Evolutionary conservation across 306 rosid species (phyloP).

Genomic region (Acmispon strigosus): DNA sequence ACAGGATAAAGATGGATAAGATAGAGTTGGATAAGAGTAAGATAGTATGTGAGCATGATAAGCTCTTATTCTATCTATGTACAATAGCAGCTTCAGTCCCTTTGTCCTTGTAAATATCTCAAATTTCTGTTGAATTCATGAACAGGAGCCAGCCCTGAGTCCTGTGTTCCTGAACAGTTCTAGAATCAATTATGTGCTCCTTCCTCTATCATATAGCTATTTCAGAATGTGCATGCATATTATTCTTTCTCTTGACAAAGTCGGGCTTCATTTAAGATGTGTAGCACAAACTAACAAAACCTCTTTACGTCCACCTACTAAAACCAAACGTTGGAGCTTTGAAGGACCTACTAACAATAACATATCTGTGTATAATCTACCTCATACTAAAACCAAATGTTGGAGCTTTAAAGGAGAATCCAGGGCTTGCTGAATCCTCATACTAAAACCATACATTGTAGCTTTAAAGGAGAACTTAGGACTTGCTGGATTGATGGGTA

Average conservation of each 20-base stretch:
- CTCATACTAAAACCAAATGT: background rate
- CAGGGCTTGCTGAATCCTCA: background rate
- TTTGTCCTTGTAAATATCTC: background rate
- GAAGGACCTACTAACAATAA: background rate
- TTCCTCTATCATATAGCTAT: background rate
- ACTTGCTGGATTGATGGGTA: background rate
- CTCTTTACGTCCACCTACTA: background rate
- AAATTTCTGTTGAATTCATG: background rate
- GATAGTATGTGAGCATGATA: too few species aligned
- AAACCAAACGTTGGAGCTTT: too few species aligned
- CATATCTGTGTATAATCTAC: background rate
- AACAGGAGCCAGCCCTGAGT: background rate
- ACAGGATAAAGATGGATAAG: too few species aligned
- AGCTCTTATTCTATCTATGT: too few species aligned
- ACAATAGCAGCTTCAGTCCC: background rate
- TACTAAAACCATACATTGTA: background rate
- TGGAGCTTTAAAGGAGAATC: background rate
- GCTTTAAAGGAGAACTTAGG: background rate
- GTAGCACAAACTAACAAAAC: background rate
- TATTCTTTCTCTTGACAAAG: background rate
- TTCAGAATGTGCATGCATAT: background rate
- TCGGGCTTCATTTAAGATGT: slow-evolving; percentile 6
- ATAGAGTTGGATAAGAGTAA: too few species aligned
- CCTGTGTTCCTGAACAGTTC: background rate
- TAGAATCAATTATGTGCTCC: background rate